Percentiles rank a stretch among this genome's conserved stretches.
phyloP scores from a whole-genome alignment of 2,329 filamentous ascomycete genomes.

The Atkinsonella texensis region DNA sequence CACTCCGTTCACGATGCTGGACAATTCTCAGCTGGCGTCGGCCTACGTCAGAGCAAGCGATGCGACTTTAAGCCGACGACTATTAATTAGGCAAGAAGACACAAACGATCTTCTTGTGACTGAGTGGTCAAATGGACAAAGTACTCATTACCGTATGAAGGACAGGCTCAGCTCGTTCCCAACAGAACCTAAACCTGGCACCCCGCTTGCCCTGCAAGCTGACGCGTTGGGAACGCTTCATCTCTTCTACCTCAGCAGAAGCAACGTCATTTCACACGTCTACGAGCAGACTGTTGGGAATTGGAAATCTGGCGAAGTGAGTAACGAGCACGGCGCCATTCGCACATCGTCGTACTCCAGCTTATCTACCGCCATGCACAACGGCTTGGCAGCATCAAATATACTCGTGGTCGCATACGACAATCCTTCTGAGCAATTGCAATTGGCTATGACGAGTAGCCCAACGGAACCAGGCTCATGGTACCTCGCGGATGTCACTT shows the following conservation, averaged over 20 bases:
- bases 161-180: conserved; percentile 6
- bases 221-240: conserved; percentile 10
- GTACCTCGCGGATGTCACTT: conserved; percentile 7
- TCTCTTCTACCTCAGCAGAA: conserved; percentile 13
- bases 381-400: conserved; percentile 3
- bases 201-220: conserved; percentile 10
- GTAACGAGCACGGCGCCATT: conserved; percentile 1
- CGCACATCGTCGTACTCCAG: conserved; percentile 6
- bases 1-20: conserved; percentile 7
- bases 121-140: conserved; percentile 6
- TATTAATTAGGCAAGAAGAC: conserved; percentile 14
- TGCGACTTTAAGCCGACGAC: conserved; percentile 3
- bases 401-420: conserved; percentile 11
- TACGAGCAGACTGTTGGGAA: conserved; percentile 7
- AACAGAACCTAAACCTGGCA: conserved; percentile 9
- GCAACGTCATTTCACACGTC: conserved; percentile 8
- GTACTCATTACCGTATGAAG: conserved; percentile 5
- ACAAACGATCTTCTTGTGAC: conserved; percentile 10
- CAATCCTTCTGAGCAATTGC: conserved; percentile 7
- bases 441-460: conserved; percentile 10
- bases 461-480: conserved; percentile 7
- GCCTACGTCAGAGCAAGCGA: conserved; percentile 5
- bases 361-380: conserved; percentile 12
- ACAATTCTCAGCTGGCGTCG: conserved; percentile 9
- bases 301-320: conserved; percentile 9